Percentiles rank a stretch among this genome's conserved stretches.
Conservation (phyloP, 2,329 filamentous ascomycete genomes). For the Balansia obtecta region DNA sequence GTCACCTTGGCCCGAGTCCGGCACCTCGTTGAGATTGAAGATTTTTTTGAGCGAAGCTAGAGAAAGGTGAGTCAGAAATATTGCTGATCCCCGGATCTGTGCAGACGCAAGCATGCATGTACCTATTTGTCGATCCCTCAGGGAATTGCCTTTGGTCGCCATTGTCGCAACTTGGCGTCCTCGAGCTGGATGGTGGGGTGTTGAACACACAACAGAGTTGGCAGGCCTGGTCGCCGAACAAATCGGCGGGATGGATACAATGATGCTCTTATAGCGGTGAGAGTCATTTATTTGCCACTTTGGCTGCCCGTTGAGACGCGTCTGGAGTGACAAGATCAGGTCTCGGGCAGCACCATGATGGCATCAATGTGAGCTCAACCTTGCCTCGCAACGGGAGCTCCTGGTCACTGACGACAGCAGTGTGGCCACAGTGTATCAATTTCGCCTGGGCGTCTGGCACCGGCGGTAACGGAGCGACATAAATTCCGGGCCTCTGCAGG, state of each 20-base stretch:
- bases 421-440: constrained; percentile 3
- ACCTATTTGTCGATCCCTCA: constrained; percentile 41
- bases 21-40: constrained; percentile 79
- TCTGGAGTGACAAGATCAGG: background rate
- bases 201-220: background rate
- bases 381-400: constrained; percentile 1
- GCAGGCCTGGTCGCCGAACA: background rate
- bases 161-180: constrained; percentile 18
- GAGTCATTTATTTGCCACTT: background rate
- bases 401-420: constrained; percentile 2
- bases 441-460: background rate
- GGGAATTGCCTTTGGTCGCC: constrained; percentile 32
- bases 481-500: constrained; percentile 2
- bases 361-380: background rate
- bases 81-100: background rate
- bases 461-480: constrained; percentile 11
- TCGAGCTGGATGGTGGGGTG: background rate
- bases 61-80: constrained; percentile 5
- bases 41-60: constrained; percentile 88
- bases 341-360: background rate
- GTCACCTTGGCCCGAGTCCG: constrained; percentile 45
- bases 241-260: background rate
- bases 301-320: background rate
- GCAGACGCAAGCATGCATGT: constrained; percentile 6
- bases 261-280: background rate